Conservation (phyloP, 2,329 filamentous ascomycete species). For the Fusarium denticulatum region DNA sequence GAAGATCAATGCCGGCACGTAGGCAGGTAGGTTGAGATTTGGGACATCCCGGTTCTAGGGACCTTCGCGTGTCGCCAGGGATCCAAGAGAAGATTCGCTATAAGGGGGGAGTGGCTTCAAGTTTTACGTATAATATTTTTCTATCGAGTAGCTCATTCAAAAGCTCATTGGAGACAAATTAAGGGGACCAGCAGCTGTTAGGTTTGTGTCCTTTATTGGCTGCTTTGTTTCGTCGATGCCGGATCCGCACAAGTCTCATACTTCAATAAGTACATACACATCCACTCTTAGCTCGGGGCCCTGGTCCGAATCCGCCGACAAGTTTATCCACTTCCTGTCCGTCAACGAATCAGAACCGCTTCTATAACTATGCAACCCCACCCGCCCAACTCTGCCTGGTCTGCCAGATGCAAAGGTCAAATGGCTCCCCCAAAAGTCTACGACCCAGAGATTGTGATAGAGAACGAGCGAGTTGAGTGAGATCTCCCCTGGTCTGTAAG, state of each 20-base stretch:
- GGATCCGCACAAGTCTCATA: background rate
- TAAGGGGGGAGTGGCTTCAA: conserved; percentile 8
- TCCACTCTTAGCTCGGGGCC: conserved; percentile 24
- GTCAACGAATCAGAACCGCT: conserved; percentile 15
- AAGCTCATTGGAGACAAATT: background rate
- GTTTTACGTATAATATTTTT: background rate
- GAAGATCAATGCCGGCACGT: background rate
- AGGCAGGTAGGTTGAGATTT: conserved; percentile 14
- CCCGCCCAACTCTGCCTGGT: conserved; percentile 18
- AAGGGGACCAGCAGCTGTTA: background rate
- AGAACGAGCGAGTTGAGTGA: conserved; percentile 22
- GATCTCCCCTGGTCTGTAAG: conserved; percentile 34
- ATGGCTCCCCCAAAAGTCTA: conserved; percentile 25
- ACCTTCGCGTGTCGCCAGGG: conserved; percentile 36
- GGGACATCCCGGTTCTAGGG: conserved; percentile 25
- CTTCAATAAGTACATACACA: conserved; percentile 8
- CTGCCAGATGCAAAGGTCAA: conserved; percentile 22
- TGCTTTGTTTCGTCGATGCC: conserved; percentile 7
- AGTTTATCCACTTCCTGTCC: background rate
- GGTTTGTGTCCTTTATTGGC: background rate
- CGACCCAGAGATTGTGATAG: conserved; percentile 25
- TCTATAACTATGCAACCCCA: conserved; percentile 6
- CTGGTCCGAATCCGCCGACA: conserved; percentile 20
- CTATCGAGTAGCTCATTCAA: background rate
- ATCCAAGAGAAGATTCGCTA: conserved; percentile 1